Base-by-base conservation (phyloP, 2,329 filamentous ascomycete genomes). In the Pseudocercospora eumusae region DNA sequence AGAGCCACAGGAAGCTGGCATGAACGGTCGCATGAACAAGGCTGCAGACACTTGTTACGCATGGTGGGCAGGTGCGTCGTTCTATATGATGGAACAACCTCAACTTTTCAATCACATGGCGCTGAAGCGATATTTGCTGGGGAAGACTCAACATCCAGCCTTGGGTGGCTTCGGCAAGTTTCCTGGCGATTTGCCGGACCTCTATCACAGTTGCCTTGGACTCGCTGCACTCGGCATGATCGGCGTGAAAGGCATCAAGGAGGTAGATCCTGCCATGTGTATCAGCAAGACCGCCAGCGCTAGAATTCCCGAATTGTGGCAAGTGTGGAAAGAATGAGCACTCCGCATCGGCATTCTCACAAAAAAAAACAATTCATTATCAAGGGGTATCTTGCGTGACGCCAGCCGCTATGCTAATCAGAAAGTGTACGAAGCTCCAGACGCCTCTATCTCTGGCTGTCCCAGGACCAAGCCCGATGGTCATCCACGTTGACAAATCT, bases 21-120 rank as follows among this genome's bases (percentile, higher is more conserved):
- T 96, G 78, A 96, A 96, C 71, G 95, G 95, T 25, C 87, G 95
- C 55, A 87, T 86, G 74, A 97, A 96, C 79, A 99, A 99, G 76
- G 83, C 88, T 53, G 90, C 91, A 9, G 95, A 99, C 77, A 98
- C 95, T 0, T 99, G 95, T 78, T 99, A 99, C 76, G 89, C 87
- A 21, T 99, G 93, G 82, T 99, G 95, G 95, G 91, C 91, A 0
- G 83, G 84, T 3, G 92, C 86, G 1, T 86, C 92, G 56, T 74
- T 70, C 28, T 64, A 71, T 56, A 69, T 72, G 10, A 62, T 71
- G 57, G 25, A 66, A 49, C 66, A 67, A 6, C 60, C 66, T 1
- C 33, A 56, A 1, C 59, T 68, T 27, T 70, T 63, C 59, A 56
- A 66, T 58, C 59, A 66, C 33, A 13, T 56, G 8, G 67, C 69